phyloP scores from a whole-genome alignment of 768 basidiomycete genomes.

The Trametes cubensis region DNA sequence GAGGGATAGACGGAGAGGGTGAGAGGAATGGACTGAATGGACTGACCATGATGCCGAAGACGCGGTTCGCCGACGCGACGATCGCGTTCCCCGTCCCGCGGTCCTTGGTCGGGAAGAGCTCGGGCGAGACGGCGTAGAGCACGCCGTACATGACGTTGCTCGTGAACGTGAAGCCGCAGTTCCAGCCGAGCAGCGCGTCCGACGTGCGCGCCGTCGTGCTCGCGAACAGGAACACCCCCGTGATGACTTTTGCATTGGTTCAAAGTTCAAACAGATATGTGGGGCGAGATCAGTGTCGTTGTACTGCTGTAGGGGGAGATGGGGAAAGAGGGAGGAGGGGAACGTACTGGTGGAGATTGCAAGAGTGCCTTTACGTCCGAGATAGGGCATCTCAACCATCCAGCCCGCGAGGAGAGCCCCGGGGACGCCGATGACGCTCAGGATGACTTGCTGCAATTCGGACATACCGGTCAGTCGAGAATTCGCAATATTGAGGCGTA shows the following conservation, averaged over 20 bases:
- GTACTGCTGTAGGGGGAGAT: no score
- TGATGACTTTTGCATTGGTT: conserved; percentile 46
- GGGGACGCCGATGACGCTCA: conserved; percentile 57
- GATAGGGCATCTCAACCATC: conserved; percentile 48
- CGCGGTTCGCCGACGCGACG: conserved; percentile 49
- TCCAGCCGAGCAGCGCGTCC: conserved; percentile 54
- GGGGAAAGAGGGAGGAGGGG: neutral
- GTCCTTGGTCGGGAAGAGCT: conserved; percentile 54
- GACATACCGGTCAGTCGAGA: neutral
- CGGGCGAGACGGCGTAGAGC: conserved; percentile 44
- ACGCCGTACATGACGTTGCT: conserved; percentile 58
- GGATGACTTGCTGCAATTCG: conserved; percentile 47
- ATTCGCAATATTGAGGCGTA: neutral
- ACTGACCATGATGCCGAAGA: conserved; percentile 59
- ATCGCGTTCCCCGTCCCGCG: conserved; percentile 58
- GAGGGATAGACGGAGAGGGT: neutral
- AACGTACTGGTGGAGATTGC: conserved; percentile 49
- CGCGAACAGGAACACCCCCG: conserved; percentile 57
- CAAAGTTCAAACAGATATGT: no score
- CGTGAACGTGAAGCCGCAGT: conserved; percentile 57
- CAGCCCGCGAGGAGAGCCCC: conserved; percentile 58
- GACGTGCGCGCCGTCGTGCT: conserved; percentile 56
- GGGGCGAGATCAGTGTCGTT: no score
- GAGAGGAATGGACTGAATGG: conserved; percentile 25
- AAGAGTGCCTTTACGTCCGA: conserved; percentile 57